Evolutionary conservation across 331 rosid genomes (phyloP).

Genomic region (Phaseolus coccineus): DNA sequence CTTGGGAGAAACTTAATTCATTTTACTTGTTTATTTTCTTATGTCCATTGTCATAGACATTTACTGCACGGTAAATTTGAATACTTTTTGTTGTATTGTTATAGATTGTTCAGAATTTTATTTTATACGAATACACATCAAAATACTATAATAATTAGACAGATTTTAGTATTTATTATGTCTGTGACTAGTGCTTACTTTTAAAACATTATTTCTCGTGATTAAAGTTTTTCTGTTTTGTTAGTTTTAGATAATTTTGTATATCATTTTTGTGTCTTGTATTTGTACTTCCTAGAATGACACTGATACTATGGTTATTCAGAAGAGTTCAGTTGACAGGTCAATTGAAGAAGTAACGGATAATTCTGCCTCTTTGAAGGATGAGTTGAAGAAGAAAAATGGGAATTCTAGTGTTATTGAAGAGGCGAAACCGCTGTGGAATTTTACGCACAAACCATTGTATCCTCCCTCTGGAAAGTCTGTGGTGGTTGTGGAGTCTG

Average conservation of each 20-base stretch:
- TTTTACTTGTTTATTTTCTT: neutral
- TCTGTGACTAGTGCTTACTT: neutral
- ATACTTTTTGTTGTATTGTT: neutral
- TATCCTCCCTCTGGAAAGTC: constrained; percentile 85
- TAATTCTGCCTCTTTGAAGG: constrained; percentile 55
- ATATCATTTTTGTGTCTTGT: neutral
- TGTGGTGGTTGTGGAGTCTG: constrained; percentile 92
- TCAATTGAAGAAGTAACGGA: constrained; percentile 44
- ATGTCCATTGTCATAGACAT: neutral
- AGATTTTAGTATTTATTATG: neutral
- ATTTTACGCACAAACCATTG: constrained; percentile 53
- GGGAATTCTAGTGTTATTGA: constrained; percentile 48
- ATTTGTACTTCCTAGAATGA: neutral
- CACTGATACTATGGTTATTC: constrained; percentile 48
- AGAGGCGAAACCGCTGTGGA: constrained; percentile 51
- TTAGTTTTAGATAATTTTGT: neutral
- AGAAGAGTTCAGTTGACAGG: constrained; percentile 52
- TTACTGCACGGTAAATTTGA: neutral
- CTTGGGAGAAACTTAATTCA: neutral
- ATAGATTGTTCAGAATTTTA: neutral
- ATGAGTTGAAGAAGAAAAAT: constrained; percentile 55
- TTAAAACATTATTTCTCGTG: neutral
- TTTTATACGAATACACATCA: neutral
- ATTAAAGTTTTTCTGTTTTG: neutral
- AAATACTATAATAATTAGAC: neutral